Conservation (phyloP, 192 early-diverging fungal species). For the Podila minutissima region DNA sequence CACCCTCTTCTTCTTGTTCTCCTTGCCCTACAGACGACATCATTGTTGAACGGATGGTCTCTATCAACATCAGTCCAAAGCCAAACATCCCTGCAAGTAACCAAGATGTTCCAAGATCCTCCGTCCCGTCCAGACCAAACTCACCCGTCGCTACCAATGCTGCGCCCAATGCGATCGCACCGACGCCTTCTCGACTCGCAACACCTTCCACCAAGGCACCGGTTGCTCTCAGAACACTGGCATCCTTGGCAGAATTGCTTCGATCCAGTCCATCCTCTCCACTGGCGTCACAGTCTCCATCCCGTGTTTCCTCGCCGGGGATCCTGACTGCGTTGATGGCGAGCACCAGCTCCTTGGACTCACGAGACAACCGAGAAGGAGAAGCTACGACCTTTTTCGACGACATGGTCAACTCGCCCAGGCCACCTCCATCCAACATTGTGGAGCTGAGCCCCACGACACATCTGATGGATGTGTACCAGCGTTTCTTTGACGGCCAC, state of each 20-base stretch:
- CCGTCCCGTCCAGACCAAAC: not conserved
- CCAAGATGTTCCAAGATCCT: not conserved
- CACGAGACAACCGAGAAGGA: not conserved
- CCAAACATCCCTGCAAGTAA: not conserved
- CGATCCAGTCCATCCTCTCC: not conserved
- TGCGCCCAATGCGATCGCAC: not conserved
- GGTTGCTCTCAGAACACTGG: not conserved
- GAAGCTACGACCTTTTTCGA: slow-evolving; percentile 10
- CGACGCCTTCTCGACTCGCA: too few species aligned
- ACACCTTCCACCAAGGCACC: not conserved
- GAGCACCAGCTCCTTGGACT: not conserved
- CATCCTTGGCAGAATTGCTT: not conserved
- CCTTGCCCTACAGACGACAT: not conserved
- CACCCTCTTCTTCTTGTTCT: too few species aligned
- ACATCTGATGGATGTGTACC: not conserved
- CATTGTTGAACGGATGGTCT: not conserved
- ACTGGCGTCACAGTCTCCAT: not conserved
- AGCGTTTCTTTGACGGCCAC: slow-evolving; percentile 9
- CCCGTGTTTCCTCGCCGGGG: not conserved
- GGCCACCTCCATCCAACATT: slow-evolving; percentile 3
- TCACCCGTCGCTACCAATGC: not conserved
- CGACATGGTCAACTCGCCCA: slow-evolving; percentile 3
- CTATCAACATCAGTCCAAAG: slow-evolving; percentile 1
- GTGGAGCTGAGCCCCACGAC: not conserved
- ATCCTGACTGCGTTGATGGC: not conserved